A percentile compares a stretch with the other conserved stretches of the same genome.
Conservation (phyloP, 768 basidiomycete genomes). For the Auricularia cornea region DNA sequence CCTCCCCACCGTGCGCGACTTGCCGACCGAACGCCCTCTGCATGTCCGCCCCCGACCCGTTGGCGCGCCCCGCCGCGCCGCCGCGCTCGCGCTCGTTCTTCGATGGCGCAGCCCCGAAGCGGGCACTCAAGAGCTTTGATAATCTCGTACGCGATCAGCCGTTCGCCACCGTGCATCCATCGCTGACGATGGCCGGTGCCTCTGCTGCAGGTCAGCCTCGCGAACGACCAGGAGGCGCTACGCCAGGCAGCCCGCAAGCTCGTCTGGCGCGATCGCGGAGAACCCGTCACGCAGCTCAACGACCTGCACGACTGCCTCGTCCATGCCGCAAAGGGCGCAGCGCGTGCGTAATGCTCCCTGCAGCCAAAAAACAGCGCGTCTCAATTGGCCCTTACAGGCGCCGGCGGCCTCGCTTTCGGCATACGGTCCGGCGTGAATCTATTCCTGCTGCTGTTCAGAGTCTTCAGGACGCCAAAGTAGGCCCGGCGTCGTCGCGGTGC, state of each 20-base stretch:
- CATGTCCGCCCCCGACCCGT: not conserved
- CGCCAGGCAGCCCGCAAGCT: conserved; percentile 60
- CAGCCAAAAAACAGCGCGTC: not conserved
- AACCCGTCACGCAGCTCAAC: conserved; percentile 60
- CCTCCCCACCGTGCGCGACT: not conserved
- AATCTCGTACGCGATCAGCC: not conserved
- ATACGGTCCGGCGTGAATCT: conserved; percentile 80
- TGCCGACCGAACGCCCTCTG: not conserved
- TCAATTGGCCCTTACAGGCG: conserved; percentile 40
- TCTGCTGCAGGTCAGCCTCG: conserved; percentile 44
- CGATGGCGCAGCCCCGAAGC: not conserved
- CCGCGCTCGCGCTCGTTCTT: not conserved
- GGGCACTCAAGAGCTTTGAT: conserved; percentile 1
- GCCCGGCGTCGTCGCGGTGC: conserved; percentile 12
- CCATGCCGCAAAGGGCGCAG: conserved; percentile 62
- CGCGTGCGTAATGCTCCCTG: conserved; percentile 44
- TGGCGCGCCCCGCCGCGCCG: not conserved
- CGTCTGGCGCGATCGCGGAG: conserved; percentile 73
- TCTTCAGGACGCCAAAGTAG: conserved; percentile 60
- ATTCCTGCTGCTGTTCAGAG: conserved; percentile 64
- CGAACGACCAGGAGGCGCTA: conserved; percentile 72
- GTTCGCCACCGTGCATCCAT: too few relatives aligned
- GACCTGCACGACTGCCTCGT: conserved; percentile 57
- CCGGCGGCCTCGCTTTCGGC: conserved; percentile 69
- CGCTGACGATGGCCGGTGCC: too few relatives aligned